Conservation (phyloP, 2,329 filamentous ascomycete species). For the Ophiostoma novo-ulmi region DNA sequence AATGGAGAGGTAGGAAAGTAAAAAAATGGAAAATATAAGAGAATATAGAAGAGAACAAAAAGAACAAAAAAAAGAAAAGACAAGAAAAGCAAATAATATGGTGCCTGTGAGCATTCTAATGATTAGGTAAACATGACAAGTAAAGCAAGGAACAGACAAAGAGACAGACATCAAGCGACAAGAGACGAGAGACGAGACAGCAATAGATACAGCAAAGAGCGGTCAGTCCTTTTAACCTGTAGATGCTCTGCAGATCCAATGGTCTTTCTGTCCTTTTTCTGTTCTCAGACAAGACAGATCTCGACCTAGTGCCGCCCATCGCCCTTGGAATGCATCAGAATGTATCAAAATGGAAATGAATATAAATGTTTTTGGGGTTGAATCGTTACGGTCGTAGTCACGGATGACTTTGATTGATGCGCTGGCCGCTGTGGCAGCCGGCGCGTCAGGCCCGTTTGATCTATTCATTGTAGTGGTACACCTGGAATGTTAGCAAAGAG, state of each 20-base stretch:
- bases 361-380: conserved; percentile 10
- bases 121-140: conserved; percentile 6
- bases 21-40: neutral
- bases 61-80: neutral
- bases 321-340: neutral
- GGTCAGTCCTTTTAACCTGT: neutral
- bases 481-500: conserved; percentile 43
- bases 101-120: conserved; percentile 3
- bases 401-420: conserved; percentile 1
- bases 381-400: conserved; percentile 20
- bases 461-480: conserved; percentile 86
- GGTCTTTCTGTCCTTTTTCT: neutral
- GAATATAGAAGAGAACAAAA: neutral
- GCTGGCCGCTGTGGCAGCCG: neutral
- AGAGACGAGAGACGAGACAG: neutral
- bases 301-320: neutral
- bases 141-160: neutral
- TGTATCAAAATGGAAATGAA: neutral
- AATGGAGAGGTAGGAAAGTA: neutral
- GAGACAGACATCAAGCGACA: neutral
- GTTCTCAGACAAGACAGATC: neutral
- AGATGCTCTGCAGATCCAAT: neutral
- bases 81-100: neutral
- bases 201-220: neutral
- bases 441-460: neutral